These are phyloP conservation scores for Fusarium nodosum DNA, from an alignment of 2,329 filamentous ascomycete species.

Conservation along the genomic window DNA sequence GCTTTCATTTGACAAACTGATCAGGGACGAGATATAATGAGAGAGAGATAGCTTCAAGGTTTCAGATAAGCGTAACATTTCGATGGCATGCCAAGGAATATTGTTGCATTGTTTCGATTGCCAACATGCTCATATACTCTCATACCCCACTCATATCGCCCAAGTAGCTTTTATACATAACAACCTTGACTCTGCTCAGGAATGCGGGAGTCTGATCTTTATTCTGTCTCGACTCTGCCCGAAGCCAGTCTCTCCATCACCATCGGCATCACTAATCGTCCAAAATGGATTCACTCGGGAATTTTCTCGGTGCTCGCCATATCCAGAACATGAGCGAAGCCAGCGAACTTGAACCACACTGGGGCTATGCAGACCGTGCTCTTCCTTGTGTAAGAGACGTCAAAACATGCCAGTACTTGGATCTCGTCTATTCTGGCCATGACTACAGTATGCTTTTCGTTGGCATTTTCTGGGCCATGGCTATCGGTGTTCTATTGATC, in stretches of 20 bases:
- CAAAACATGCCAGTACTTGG: conserved; percentile 4
- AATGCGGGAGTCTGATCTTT: not conserved
- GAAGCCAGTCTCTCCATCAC: not conserved
- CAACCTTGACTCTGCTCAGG: not conserved
- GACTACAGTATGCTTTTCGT: conserved; percentile 3
- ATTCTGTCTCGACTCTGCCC: not conserved
- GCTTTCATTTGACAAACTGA: not conserved
- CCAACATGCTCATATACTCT: conserved; percentile 3
- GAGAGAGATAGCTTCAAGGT: not conserved
- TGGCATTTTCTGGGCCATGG: not conserved
- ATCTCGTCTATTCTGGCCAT: conserved; percentile 4
- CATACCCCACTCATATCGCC: not conserved
- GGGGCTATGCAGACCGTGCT: conserved; percentile 1
- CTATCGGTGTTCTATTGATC: fast-evolving
- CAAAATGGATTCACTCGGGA: not conserved
- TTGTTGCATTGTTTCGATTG: not conserved
- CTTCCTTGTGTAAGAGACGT: not conserved
- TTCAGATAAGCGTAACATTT: not conserved
- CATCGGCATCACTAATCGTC: too few relatives aligned
- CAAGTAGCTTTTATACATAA: not conserved
- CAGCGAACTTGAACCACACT: not conserved
- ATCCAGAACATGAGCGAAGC: conserved; percentile 5
- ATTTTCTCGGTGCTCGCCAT: not conserved
- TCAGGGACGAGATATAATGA: fast-evolving
- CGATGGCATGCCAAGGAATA: not conserved